Evolutionary conservation across 441 rosid genomes (phyloP).

Genomic region (Pelargonium australe): DNA sequence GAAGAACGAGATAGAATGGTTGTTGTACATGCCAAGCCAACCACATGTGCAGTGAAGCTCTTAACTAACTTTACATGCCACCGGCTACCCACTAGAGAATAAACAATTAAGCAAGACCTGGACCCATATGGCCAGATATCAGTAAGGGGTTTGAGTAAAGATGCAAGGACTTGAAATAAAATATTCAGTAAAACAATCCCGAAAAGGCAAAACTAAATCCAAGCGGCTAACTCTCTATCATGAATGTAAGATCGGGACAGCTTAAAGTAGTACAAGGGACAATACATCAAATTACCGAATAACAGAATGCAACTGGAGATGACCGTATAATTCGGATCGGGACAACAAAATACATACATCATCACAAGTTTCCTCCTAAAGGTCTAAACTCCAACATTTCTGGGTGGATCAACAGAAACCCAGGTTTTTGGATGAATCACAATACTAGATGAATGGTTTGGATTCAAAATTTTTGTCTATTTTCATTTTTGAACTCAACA

Average conservation of each 20-base stretch:
- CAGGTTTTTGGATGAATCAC: too few relatives aligned
- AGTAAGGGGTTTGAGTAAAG: not conserved
- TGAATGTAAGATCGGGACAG: not conserved
- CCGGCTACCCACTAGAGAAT: not conserved
- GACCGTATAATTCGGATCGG: not conserved
- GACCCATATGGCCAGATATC: not conserved
- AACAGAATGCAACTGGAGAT: not conserved
- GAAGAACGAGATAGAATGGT: not conserved
- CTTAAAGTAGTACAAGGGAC: not conserved
- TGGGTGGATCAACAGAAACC: too few relatives aligned
- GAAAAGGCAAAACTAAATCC: not conserved
- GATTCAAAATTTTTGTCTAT: not conserved
- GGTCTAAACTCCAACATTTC: too few relatives aligned
- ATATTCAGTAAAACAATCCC: too few relatives aligned
- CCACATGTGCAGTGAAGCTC: not conserved
- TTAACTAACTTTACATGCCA: not conserved
- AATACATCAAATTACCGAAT: not conserved
- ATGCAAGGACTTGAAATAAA: slow-evolving; percentile 1
- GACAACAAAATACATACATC: not conserved
- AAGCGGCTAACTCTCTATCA: not conserved
- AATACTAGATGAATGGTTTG: not conserved
- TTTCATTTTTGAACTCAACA: not conserved
- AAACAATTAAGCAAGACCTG: not conserved
- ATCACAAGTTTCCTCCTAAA: not conserved
- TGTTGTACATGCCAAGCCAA: not conserved